These are phyloP conservation scores for Parietichytrium sp. DNA, from an alignment of 108 stramenopile genomes.

Conservation along the genomic window DNA sequence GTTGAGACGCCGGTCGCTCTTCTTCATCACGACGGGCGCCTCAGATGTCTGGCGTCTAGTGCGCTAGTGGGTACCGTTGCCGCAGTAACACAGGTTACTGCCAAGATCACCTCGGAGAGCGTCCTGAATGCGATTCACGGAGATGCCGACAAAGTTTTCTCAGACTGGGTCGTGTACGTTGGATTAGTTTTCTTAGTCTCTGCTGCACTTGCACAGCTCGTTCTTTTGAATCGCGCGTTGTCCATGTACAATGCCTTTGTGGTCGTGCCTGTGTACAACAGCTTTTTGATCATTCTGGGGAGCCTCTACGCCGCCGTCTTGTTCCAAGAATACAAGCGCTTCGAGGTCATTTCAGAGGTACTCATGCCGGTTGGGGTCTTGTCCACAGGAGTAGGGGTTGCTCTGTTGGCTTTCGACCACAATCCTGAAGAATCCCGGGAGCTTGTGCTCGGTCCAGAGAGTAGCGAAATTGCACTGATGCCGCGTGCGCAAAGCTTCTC, in stretches of 20 bases:
- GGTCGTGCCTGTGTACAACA: constrained; percentile 2
- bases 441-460: background rate
- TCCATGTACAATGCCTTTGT: constrained; percentile 14
- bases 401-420: constrained; percentile 15
- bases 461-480: background rate
- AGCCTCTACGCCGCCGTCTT: constrained; percentile 11
- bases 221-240: background rate
- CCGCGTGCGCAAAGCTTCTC: background rate
- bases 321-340: constrained; percentile 13
- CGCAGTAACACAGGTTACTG: background rate
- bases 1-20: background rate
- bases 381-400: constrained; percentile 3
- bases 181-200: background rate
- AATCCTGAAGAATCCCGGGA: background rate
- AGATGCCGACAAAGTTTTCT: background rate
- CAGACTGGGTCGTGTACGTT: background rate
- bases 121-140: background rate
- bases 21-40: background rate
- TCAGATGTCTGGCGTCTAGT: background rate
- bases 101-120: constrained; percentile 4
- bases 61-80: constrained; percentile 6
- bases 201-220: background rate
- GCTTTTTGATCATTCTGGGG: background rate
- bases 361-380: constrained; percentile 25
- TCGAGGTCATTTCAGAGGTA: constrained; percentile 2